Base-by-base conservation (phyloP, 106 monocot species). In the Allium fistulosum region DNA sequence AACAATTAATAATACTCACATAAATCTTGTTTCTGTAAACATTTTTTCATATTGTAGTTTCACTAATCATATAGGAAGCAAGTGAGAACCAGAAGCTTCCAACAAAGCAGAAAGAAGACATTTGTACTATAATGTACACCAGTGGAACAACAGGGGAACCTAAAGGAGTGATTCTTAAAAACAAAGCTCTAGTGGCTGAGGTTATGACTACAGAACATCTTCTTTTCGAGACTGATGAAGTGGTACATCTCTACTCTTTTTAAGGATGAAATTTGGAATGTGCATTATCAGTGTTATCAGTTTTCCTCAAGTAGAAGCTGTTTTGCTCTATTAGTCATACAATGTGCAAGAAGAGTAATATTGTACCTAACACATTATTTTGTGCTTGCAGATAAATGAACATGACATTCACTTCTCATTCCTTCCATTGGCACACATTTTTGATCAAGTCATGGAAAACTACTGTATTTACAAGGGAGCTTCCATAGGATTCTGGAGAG, bases 101-200 rank as follows among this genome's bases (percentile, higher is more conserved):
- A 17, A 14, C 57, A 51, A 92, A 86, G 59, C 52, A 49, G 18
- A 91, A 77, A 79, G 86, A 91, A 22, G 86, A 92, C 64, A 77
- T 88, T 14, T 88, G 91, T 78, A 91, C 88, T 53, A 88, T 96
- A 70, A 96, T 96, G 91, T 96, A 96, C 58, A 96, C 95, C 28
- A 96, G 95, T 66, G 95, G 95, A 67, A 96, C 95, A 11, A 96
- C 95, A 10, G 95, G 95, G 76, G 91, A 96, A 12, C 95, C 95
- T 6, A 96, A 96, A 47, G 95, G 95, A 59, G 95, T 96, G 1
- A 81, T 78, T 48, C 60, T 96, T 56, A 86, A 83, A 46, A 96
- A 96, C 78, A 84, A 66, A 51, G 95, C 83, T 69, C 48, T 96
- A 46, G 61, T 92, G 11, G 69, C 86, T 47, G 75, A 84, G 67